Conservation (phyloP, 805 yeast genomes). For the Ogataea naganishii region DNA sequence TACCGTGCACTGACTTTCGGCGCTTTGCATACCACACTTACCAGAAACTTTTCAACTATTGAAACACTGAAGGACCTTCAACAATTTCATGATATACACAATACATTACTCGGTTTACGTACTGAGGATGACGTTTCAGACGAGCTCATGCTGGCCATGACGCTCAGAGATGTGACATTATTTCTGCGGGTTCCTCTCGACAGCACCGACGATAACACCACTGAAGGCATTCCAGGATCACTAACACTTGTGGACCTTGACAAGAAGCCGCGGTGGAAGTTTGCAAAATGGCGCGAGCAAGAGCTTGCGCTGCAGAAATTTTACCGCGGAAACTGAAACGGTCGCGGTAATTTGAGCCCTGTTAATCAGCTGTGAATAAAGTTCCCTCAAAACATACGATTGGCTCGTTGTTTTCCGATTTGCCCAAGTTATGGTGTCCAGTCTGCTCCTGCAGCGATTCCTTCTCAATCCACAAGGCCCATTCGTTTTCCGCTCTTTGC, state of each 20-base stretch:
- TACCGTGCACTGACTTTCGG: constrained; percentile 1
- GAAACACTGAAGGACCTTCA: constrained; percentile 24
- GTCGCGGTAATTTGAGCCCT: too few relatives aligned
- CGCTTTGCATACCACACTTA: constrained; percentile 4
- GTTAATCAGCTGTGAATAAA: too few relatives aligned
- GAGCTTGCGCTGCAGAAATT: constrained; percentile 12
- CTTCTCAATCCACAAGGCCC: constrained; percentile 21
- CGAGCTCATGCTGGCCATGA: constrained; percentile 35
- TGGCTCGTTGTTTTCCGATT: constrained; percentile 24
- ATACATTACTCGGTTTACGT: constrained; percentile 17
- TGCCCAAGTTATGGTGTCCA: constrained; percentile 17
- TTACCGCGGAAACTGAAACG: too few relatives aligned
- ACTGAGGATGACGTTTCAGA: constrained; percentile 32
- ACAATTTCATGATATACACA: constrained; percentile 21
- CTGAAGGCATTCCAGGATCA: not conserved
- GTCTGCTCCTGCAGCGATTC: constrained; percentile 2
- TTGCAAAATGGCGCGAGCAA: constrained; percentile 31
- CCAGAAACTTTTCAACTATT: constrained; percentile 7
- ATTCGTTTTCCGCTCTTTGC: constrained; percentile 3
- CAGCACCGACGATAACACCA: constrained; percentile 5
- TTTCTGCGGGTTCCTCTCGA: constrained; percentile 34
- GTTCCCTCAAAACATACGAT: constrained; percentile 13
- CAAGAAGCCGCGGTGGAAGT: constrained; percentile 34
- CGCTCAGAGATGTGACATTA: constrained; percentile 44
- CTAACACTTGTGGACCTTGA: constrained; percentile 39